These are phyloP conservation scores for Letharia lupina DNA, from an alignment of 495 filamentous ascomycete species.

Conservation along the genomic window DNA sequence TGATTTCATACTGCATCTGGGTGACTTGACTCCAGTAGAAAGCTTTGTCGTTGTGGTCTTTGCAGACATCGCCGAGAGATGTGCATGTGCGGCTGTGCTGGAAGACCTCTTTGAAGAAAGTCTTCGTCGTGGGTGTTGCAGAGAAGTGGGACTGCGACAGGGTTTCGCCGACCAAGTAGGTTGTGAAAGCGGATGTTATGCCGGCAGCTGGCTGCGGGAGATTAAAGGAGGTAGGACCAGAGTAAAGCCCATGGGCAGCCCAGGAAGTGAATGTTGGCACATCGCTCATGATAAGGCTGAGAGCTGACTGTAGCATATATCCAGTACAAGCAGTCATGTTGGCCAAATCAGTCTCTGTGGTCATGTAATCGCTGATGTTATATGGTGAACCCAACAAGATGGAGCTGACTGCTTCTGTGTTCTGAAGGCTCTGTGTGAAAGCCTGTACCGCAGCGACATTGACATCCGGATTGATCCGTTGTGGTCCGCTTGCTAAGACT, in stretches of 20 bases:
- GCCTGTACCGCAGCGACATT: background rate
- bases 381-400: background rate
- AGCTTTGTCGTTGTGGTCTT: background rate
- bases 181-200: constrained; percentile 3
- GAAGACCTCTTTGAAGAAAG: background rate
- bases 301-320: background rate
- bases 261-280: constrained; percentile 9
- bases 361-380: background rate
- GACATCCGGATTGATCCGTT: background rate
- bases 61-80: background rate
- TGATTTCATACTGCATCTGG: constrained; percentile 5
- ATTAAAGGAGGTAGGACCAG: background rate
- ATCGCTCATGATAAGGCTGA: constrained; percentile 1
- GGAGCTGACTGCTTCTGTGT: background rate
- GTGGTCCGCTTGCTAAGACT: background rate
- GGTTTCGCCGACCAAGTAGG: constrained; percentile 2
- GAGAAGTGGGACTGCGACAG: constrained; percentile 13
- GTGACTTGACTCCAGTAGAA: constrained; percentile 5
- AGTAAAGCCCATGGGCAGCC: background rate
- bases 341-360: background rate
- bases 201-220: background rate
- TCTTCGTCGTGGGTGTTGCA: background rate
- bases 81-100: background rate
- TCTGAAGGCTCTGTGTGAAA: constrained; percentile 1
- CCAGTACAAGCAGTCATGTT: background rate